A percentile compares a stretch with the other conserved stretches of the same genome.
Evolutionary conservation across 179 eudicot genomes (phyloP).

Genomic region (Beta macrorhiza): DNA sequence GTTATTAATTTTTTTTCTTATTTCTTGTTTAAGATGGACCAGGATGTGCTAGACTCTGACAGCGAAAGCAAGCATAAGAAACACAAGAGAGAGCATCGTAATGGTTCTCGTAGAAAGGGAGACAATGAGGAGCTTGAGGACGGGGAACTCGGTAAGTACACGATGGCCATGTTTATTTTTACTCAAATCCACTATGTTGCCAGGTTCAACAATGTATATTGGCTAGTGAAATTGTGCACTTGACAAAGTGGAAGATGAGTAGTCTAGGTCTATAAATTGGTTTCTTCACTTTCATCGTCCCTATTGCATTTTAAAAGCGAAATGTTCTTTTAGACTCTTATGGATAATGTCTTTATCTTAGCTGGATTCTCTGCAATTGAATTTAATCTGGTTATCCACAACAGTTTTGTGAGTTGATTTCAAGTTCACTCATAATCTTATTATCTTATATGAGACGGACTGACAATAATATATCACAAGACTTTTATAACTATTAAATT

Average conservation of each 20-base stretch:
- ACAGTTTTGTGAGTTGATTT: neutral
- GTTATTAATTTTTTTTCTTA: neutral
- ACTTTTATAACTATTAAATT: too few relatives aligned
- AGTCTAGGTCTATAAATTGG: neutral
- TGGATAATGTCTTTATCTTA: neutral
- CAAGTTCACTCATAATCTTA: neutral
- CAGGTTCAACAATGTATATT: neutral
- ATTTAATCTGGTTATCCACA: neutral
- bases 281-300: neutral
- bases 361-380: neutral
- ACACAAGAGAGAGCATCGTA: constrained; percentile 61
- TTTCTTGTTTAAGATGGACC: constrained; percentile 39
- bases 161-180: neutral
- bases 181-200: neutral
- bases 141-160: constrained; percentile 51
- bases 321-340: neutral
- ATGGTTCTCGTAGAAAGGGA: constrained; percentile 50
- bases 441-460: too few relatives aligned
- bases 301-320: neutral
- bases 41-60: constrained; percentile 49
- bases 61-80: constrained; percentile 63
- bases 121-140: constrained; percentile 58
- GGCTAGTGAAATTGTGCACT: neutral
- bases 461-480: too few relatives aligned
- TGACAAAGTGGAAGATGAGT: neutral